Evolutionary conservation across 129 eudicot genomes (phyloP), one percentile per base, ranked within the genome.

Genomic region (Chrysanthemum seticuspe): DNA sequence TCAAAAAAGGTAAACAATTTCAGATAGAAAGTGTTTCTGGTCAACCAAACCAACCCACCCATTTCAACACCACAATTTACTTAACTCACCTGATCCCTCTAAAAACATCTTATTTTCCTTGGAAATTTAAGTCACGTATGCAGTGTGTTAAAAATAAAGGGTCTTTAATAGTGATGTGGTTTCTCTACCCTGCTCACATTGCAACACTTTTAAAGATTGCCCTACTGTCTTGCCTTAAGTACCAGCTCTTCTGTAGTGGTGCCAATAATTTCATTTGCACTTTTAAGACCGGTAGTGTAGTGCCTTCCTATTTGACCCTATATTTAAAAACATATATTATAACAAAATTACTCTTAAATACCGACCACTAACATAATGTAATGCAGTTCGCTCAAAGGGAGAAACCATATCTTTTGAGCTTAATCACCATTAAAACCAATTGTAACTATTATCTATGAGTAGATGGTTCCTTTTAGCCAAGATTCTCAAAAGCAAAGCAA

Each of bases 211-310:
- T 78, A 62, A 62, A 72, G 29, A 63, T 51, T 45, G 18, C 73
- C 77, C 67, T 78, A 87, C 59, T 83, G 86, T 83, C 79, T 87
- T 58, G 94, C 95, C 81, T 85, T 89, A 40, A 89, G 85, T 52
- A 93, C 96, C 52, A 90, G n/a, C 83, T 93, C 98, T 79, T 93
- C 96, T 10, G 21, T 93, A n/a, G 98, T 93, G 63, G 87, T 89
- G 55, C 98, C 98, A 65, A 93, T 93, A 63, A 93, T 93, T 83
- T 90, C 98, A 66, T 93, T 93, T 6, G 97, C 98, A 29, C 98
- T 90, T 90, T 87, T 90, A n/a, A 93, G 86, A 34, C 90, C 85
- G 13, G 85, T 87, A 27, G 88, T 78, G 36, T 75, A 87, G 68
- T 82, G 89, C 85, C 97, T 82, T 82, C 97, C 97, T 51, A 87